A percentile compares a stretch with the other conserved stretches of the same genome.
Conservation (phyloP, 2,329 filamentous ascomycete genomes). For the Alternaria dauci region DNA sequence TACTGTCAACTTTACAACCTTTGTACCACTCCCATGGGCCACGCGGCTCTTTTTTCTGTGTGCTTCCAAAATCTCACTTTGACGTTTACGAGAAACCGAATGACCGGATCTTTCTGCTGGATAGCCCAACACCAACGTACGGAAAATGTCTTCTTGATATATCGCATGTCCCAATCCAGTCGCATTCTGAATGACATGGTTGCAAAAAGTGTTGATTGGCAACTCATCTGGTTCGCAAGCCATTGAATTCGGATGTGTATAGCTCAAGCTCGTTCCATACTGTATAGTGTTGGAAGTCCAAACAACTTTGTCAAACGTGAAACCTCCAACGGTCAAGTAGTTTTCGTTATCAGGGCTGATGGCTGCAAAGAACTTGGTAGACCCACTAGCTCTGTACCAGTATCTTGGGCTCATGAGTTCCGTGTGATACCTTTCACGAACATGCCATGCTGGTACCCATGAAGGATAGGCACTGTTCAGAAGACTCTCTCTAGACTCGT, state of each 20-base stretch:
- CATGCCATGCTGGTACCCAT: neutral
- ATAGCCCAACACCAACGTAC: accelerated
- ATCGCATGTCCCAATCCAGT: neutral
- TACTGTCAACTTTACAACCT: accelerated
- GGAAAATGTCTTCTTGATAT: neutral
- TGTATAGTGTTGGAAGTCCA: neutral
- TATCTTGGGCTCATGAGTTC: accelerated
- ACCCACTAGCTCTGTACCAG: neutral
- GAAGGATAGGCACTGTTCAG: neutral
- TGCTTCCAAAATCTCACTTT: no score
- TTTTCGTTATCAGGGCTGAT: accelerated
- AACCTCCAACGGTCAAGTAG: accelerated
- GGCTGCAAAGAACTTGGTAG: neutral
- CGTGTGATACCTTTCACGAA: accelerated
- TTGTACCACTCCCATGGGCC: no score
- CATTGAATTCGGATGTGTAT: accelerated
- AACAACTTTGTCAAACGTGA: neutral
- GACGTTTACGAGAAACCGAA: accelerated
- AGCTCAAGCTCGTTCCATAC: neutral
- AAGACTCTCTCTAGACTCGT: accelerated
- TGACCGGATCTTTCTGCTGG: accelerated
- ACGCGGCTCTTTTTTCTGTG: no score
- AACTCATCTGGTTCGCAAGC: accelerated
- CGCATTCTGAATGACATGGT: neutral
- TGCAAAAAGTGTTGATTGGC: neutral